These are phyloP conservation scores for Talaromyces borbonicus DNA, from an alignment of 495 filamentous ascomycete species.

Conservation along the genomic window DNA sequence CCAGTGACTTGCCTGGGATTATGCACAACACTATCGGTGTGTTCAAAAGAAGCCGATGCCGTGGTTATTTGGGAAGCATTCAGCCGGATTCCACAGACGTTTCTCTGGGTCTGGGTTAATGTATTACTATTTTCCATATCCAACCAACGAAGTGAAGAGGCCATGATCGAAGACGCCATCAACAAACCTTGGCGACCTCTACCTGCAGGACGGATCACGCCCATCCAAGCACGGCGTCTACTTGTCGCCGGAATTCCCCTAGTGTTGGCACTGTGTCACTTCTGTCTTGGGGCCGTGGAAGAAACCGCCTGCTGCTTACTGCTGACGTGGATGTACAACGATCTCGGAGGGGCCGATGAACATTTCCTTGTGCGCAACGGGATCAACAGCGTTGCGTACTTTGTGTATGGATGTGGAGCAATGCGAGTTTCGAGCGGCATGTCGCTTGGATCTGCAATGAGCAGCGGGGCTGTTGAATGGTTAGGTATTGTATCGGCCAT, in stretches of 20 bases:
- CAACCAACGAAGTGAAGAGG: conserved; percentile 39
- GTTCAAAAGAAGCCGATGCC: no score
- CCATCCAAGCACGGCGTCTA: conserved; percentile 21
- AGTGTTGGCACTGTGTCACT: conserved; percentile 18
- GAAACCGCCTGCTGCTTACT: conserved; percentile 26
- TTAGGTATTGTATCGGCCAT: conserved; percentile 29
- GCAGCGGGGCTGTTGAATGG: conserved; percentile 20
- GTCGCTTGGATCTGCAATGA: neutral
- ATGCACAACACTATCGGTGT: no score
- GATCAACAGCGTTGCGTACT: conserved; percentile 34
- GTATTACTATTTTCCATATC: conserved; percentile 33
- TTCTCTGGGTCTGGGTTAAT: conserved; percentile 19
- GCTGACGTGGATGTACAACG: conserved; percentile 45
- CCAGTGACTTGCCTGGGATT: no score
- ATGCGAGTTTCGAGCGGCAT: conserved; percentile 9
- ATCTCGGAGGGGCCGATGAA: conserved; percentile 38
- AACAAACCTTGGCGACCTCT: conserved; percentile 55
- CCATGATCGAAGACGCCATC: conserved; percentile 39
- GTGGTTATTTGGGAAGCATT: no score
- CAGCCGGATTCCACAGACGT: neutral
- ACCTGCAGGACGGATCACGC: conserved; percentile 28
- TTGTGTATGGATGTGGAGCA: conserved; percentile 23
- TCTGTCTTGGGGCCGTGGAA: conserved; percentile 19
- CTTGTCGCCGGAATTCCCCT: conserved; percentile 28
- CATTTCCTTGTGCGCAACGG: conserved; percentile 28